phyloP scores from a whole-genome alignment of 345 rosid species.

The Erodium maritimum region DNA sequence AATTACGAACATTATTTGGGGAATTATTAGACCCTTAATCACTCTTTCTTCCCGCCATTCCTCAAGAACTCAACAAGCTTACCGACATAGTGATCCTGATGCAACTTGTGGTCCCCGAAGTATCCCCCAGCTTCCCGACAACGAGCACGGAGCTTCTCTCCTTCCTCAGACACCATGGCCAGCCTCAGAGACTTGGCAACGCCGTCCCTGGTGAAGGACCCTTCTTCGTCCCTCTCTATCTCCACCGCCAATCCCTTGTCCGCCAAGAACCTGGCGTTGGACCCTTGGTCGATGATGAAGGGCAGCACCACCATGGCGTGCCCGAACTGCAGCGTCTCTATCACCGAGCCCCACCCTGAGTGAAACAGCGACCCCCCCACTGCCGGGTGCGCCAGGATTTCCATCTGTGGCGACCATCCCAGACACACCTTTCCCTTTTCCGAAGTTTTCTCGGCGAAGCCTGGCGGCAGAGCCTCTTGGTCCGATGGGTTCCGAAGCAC shows the following conservation, averaged over 20 bases:
- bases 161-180: slow-evolving; percentile 15
- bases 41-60: background rate
- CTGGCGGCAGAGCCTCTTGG: slow-evolving; percentile 7
- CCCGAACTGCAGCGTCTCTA: slow-evolving; percentile 18
- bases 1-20: too few relatives aligned
- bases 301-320: slow-evolving; percentile 13
- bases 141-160: slow-evolving; percentile 2
- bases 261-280: slow-evolving; percentile 16
- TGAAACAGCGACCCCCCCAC: slow-evolving; percentile 20
- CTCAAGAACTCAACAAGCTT: slow-evolving; percentile 10
- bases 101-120: slow-evolving; percentile 10
- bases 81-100: slow-evolving; percentile 5
- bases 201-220: slow-evolving; percentile 11
- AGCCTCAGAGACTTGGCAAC: slow-evolving; percentile 10
- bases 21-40: too few relatives aligned
- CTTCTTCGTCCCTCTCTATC: slow-evolving; percentile 13
- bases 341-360: slow-evolving; percentile 18
- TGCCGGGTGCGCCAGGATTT: slow-evolving; percentile 12
- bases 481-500: slow-evolving; percentile 14
- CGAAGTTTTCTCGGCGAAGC: slow-evolving; percentile 3
- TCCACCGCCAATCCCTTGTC: slow-evolving; percentile 19
- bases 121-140: slow-evolving; percentile 3
- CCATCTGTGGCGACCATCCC: slow-evolving; percentile 24
- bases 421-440: slow-evolving; percentile 7
- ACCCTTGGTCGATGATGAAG: slow-evolving; percentile 15